Evolutionary conservation across 495 filamentous ascomycete species (phyloP), one percentile per base, ranked within the genome.

Genomic region (Daldinia vernicosa): DNA sequence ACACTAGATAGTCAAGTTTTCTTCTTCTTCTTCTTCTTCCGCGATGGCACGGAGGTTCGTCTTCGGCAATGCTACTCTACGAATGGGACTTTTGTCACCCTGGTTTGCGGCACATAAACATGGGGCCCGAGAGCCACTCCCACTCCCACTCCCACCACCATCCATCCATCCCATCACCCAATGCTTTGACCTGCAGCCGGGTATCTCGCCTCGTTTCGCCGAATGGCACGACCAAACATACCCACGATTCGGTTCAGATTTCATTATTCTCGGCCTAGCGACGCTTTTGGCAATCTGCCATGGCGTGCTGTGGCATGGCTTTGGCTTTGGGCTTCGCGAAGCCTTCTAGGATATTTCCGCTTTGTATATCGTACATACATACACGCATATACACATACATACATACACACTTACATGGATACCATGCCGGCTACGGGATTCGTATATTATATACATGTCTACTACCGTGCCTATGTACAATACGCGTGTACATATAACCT

Each of bases 171-270:
- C 37, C 43, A 24, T 22, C 43, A 22, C 39, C 39, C 51, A 22
- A 45, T 24, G 70, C 70, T 69, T 66, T 73, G 70, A 69, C 70
- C 70, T 73, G 70, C 70, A 73, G 70, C 70, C 70, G 70, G 70
- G 70, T 73, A 73, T 73, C 70, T 73, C 66, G 70, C 67, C 70
- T 73, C 70, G 70, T 69, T 69, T 73, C 66, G 66, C 70, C 70
- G 70, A 69, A 73, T 73, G 70, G 70, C 60, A 47, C 66, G 43
- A 66, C 70, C 70, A 73, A 58, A 63, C 8, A 14, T 30, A 40
- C 52, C 30, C 55, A 63, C 66, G 70, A 73, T 73, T 66, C 70
- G 70, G 70, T 73, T 69, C 66, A 73, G 70, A 73, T 73, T 73
- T 63, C 62, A 61, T 58, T 66, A 19, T 22, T 43, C 52, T 72